These are phyloP conservation scores for Trichoderma sp. DNA, from an alignment of 2,329 filamentous ascomycete species.

Conservation along the genomic window DNA sequence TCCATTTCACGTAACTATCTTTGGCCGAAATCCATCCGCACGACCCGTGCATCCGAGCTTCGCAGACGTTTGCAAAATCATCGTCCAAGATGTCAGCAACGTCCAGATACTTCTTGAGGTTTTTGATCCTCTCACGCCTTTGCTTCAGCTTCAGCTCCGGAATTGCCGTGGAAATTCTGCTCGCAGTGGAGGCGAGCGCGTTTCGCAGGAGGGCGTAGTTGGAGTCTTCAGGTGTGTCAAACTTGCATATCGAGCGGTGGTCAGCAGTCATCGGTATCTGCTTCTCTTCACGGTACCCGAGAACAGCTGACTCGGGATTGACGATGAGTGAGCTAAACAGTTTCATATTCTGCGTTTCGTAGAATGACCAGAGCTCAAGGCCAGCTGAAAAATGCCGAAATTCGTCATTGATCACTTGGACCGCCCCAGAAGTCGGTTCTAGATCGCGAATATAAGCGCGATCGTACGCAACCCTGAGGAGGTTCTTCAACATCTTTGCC, in stretches of 20 bases:
- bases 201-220: background rate
- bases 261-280: background rate
- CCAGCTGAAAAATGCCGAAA: background rate
- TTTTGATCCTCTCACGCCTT: background rate
- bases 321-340: background rate
- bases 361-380: background rate
- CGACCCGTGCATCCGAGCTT: background rate
- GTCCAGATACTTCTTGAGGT: background rate
- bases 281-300: background rate
- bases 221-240: background rate
- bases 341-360: conserved; percentile 7
- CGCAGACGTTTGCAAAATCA: background rate
- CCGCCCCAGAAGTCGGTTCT: background rate
- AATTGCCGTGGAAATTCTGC: background rate
- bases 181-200: background rate
- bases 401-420: conserved; percentile 4
- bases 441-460: background rate
- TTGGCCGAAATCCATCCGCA: background rate
- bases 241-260: background rate
- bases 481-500: background rate
- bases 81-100: background rate
- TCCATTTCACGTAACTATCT: background rate
- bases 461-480: background rate
- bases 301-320: background rate
- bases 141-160: background rate